These are phyloP conservation scores for Glebionis coronaria DNA, from an alignment of 129 eudicot species.

Conservation along the genomic window DNA sequence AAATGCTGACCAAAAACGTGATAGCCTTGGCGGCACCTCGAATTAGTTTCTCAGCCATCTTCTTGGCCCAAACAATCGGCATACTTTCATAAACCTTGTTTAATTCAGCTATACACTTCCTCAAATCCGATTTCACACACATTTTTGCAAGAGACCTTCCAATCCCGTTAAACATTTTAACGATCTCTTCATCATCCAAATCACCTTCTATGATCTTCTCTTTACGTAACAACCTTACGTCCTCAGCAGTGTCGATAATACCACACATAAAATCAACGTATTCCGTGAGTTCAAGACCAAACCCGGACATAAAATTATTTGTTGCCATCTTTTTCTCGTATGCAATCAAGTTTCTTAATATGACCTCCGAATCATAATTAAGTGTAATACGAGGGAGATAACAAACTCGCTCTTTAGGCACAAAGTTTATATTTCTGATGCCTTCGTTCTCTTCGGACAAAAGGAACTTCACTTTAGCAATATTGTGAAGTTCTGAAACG, in stretches of 20 bases:
- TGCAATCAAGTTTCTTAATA: slow-evolving; percentile 53
- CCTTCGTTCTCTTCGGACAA: slow-evolving; percentile 16
- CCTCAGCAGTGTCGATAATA: slow-evolving; percentile 27
- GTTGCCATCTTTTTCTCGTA: slow-evolving; percentile 32
- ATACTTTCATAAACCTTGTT: slow-evolving; percentile 26
- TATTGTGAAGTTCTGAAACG: slow-evolving; percentile 29
- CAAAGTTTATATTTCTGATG: slow-evolving; percentile 29
- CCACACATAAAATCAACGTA: slow-evolving; percentile 57
- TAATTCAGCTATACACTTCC: slow-evolving; percentile 16
- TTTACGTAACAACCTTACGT: slow-evolving; percentile 23
- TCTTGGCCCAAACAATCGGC: slow-evolving; percentile 2
- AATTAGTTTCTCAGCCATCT: slow-evolving; percentile 15
- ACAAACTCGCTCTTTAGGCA: slow-evolving; percentile 10
- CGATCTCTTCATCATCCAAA: slow-evolving; percentile 34
- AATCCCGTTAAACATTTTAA: slow-evolving; percentile 49
- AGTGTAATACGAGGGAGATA: slow-evolving; percentile 42
- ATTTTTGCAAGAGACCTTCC: slow-evolving; percentile 22
- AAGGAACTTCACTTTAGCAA: slow-evolving; percentile 30
- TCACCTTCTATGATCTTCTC: slow-evolving; percentile 23
- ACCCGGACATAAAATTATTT: slow-evolving; percentile 3
- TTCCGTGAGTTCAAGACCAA: slow-evolving; percentile 31
- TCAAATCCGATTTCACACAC: slow-evolving; percentile 12
- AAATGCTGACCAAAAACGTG: slow-evolving; percentile 13
- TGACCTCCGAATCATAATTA: slow-evolving; percentile 34
- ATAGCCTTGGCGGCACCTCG: slow-evolving; percentile 7